Base-by-base conservation (phyloP, 2,329 filamentous ascomycete genomes). In the Penicillium sp. region DNA sequence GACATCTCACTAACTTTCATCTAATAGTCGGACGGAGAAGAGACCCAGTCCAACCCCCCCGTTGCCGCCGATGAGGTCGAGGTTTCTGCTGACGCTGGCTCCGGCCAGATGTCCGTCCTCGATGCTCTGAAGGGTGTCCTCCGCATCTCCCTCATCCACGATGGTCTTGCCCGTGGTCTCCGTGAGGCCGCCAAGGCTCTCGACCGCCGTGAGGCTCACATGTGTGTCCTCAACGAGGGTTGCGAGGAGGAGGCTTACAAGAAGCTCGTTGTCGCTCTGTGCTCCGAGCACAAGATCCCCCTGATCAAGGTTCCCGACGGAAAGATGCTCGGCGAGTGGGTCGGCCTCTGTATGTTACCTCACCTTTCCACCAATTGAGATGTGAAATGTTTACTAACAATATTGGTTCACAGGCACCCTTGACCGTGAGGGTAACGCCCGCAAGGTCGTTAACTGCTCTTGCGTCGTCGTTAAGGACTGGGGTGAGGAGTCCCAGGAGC, bases 201-300 rank as follows among this genome's bases (percentile, higher is more conserved):
- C 75, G 94, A 99, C 82, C 89, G 94, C 76, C 92, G 94, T 76
- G 90, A 99, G 84, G 94, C 94, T 59, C 94, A 99, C 85, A 97
- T 99, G 92, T 99, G 94, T 80, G 94, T 99, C 70, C 88, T 99
- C 73, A 99, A 99, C 88, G 94, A 99, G 88, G 89, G 89, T 69
- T 99, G 94, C 85, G 94, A 99, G 85, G 94, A 99, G 87, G 94
- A 99, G 82, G 93, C 94, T 69, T 99, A 99, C 87, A 99, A 99
- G 92, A 99, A 99, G 89, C 88, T 99, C 68, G 93, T 99, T 73
- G 90, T 97, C 70, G 94, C 94, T 63, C 89, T 99, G 60, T 99
- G 94, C 90, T 90, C 89, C 65, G 94, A 99, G 88, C 94, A 99
- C 85, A 97, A 97, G 88, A 99, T 99, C 74, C 94, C 94, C 67